Conservation (phyloP, 169 alveolate genomes). For the Plasmodium knowlesi region DNA sequence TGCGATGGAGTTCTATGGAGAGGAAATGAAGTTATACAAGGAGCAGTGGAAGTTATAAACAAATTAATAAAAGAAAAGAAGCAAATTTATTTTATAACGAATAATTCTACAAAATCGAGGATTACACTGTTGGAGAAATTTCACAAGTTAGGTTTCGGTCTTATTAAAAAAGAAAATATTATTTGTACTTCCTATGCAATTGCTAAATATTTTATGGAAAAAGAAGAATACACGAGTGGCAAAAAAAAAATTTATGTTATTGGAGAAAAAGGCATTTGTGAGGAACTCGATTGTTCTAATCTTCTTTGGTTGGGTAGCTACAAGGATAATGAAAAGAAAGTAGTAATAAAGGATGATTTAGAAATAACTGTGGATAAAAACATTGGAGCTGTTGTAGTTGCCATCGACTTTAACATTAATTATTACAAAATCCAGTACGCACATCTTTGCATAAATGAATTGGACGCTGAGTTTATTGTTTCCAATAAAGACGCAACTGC, state of each 20-base stretch:
- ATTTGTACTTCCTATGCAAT: slow-evolving; percentile 74
- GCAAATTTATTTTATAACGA: slow-evolving; percentile 76
- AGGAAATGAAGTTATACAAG: slow-evolving; percentile 79
- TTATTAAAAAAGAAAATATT: slow-evolving; percentile 57
- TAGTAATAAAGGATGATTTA: slow-evolving; percentile 33
- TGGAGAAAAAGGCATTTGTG: slow-evolving; percentile 77
- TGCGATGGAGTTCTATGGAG: slow-evolving; percentile 85
- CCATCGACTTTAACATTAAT: slow-evolving; percentile 76
- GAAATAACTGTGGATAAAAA: slow-evolving; percentile 64
- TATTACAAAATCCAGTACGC: slow-evolving; percentile 82
- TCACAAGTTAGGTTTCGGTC: slow-evolving; percentile 71
- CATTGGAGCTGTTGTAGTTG: slow-evolving; percentile 81
- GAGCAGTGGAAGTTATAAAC: slow-evolving; percentile 81
- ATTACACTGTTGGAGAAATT: slow-evolving; percentile 70
- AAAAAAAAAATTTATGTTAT: slow-evolving; percentile 77
- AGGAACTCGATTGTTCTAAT: slow-evolving; percentile 25
- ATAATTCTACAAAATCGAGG: slow-evolving; percentile 78
- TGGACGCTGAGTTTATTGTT: slow-evolving; percentile 77
- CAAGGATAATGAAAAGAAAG: slow-evolving; percentile 69
- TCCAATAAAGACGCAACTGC: slow-evolving; percentile 79
- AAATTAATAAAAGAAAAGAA: slow-evolving; percentile 37
- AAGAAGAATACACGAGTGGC: slow-evolving; percentile 29
- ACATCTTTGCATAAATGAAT: slow-evolving; percentile 74
- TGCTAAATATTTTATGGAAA: slow-evolving; percentile 59
- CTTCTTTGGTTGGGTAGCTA: slow-evolving; percentile 53